phyloP scores from a whole-genome alignment of 306 rosid genomes.

The Sechiopsis laciniata region DNA sequence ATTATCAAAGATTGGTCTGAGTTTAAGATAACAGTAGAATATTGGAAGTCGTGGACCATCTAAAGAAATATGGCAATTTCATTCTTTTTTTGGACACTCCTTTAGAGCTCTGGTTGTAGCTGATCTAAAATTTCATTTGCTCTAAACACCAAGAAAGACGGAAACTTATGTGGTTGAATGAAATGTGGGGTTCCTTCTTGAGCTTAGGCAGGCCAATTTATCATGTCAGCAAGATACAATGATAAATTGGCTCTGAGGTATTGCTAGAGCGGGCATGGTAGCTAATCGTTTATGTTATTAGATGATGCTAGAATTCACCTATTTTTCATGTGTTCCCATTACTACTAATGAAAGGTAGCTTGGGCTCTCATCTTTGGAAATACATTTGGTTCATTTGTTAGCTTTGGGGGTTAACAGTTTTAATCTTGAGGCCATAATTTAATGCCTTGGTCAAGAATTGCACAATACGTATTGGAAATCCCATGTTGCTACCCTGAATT shows the following conservation, averaged over 20 bases:
- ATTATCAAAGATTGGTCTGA: background rate
- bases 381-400: background rate
- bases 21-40: background rate
- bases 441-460: constrained; percentile 3
- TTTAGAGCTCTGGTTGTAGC: background rate
- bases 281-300: background rate
- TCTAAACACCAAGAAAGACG: background rate
- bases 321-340: background rate
- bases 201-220: background rate
- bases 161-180: background rate
- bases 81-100: background rate
- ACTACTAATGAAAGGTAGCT: no score
- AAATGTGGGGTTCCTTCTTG: background rate
- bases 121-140: background rate
- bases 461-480: background rate
- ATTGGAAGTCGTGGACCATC: background rate
- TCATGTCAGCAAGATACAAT: background rate
- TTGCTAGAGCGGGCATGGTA: background rate
- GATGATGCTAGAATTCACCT: background rate
- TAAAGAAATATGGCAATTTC: background rate
- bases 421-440: background rate
- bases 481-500: background rate
- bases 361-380: background rate
- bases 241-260: background rate
- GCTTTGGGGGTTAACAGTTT: background rate